Evolutionary conservation across 768 basidiomycete genomes (phyloP).

Genomic region (Lepiota brunneoincarnata): DNA sequence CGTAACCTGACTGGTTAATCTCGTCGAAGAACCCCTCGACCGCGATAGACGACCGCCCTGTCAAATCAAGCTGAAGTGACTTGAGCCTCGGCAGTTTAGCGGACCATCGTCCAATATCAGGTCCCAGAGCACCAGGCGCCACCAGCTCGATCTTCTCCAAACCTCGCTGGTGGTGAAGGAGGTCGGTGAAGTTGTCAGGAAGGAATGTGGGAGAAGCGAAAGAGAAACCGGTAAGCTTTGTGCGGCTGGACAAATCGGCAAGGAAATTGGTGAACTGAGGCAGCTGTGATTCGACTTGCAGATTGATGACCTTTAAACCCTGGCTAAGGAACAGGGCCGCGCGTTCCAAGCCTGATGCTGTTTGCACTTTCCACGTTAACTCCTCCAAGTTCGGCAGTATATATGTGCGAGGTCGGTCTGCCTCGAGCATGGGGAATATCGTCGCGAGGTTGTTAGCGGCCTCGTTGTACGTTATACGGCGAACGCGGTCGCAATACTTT

Average conservation of each 20-base stretch:
- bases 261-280: conserved; percentile 63
- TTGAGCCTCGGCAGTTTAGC: conserved; percentile 61
- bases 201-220: conserved; percentile 68
- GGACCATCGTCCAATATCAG: conserved; percentile 75
- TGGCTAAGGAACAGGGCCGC: conserved; percentile 65
- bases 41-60: conserved; percentile 61
- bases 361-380: conserved; percentile 72
- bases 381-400: conserved; percentile 70
- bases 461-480: conserved; percentile 69
- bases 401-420: conserved; percentile 57
- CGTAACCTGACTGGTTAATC: conserved; percentile 62
- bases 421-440: conserved; percentile 66
- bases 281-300: conserved; percentile 59
- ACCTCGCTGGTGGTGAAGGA: conserved; percentile 54
- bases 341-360: conserved; percentile 61
- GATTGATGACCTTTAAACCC: conserved; percentile 53
- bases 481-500: conserved; percentile 66
- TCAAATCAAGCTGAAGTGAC: conserved; percentile 67
- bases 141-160: conserved; percentile 64
- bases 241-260: conserved; percentile 58
- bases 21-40: conserved; percentile 84
- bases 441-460: conserved; percentile 58
- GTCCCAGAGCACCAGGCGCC: conserved; percentile 70
- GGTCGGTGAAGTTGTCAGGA: conserved; percentile 69
- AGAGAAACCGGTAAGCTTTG: conserved; percentile 63